Percentiles rank a stretch among this genome's conserved stretches.
Evolutionary conservation across 2,329 filamentous ascomycete genomes (phyloP).

Genomic region (Pseudogymnoascus sp.): DNA sequence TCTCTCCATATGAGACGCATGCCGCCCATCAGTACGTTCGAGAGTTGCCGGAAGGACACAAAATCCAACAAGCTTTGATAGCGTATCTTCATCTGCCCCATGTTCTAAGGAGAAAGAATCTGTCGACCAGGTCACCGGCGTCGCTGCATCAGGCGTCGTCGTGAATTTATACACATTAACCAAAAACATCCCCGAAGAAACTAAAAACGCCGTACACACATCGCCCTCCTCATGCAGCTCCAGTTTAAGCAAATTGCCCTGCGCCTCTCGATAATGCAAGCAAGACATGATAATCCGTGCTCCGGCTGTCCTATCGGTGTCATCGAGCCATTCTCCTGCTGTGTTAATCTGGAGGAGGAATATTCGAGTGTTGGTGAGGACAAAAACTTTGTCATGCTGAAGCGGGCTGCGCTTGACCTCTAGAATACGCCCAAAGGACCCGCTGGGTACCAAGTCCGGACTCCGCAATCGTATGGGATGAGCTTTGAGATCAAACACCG

Average conservation of each 20-base stretch:
- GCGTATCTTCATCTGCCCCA: background rate
- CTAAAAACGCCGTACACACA: conserved; percentile 16
- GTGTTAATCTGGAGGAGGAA: conserved; percentile 25
- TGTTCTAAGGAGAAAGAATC: background rate
- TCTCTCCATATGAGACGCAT: background rate
- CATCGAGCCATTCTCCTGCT: conserved; percentile 14
- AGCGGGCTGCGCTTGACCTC: conserved; percentile 43
- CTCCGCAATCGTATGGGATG: conserved; percentile 16
- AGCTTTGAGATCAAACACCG: conserved; percentile 23
- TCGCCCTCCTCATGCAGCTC: conserved; percentile 23
- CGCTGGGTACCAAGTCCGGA: conserved; percentile 15
- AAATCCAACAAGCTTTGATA: background rate
- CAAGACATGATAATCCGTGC: conserved; percentile 33
- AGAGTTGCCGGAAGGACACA: background rate
- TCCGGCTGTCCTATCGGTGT: conserved; percentile 8
- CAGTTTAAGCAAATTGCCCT: conserved; percentile 34
- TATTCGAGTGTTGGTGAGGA: conserved; percentile 39
- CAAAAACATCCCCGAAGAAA: conserved; percentile 19
- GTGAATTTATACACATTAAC: conserved; percentile 24
- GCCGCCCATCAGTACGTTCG: background rate
- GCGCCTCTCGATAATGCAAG: conserved; percentile 35
- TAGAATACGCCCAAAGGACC: conserved; percentile 42
- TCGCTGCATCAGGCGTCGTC: background rate
- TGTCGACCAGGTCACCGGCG: background rate
- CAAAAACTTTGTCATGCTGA: conserved; percentile 41